Conservation (phyloP, 371 early-diverging fungal species). For the Saksenaea oblongispora region DNA sequence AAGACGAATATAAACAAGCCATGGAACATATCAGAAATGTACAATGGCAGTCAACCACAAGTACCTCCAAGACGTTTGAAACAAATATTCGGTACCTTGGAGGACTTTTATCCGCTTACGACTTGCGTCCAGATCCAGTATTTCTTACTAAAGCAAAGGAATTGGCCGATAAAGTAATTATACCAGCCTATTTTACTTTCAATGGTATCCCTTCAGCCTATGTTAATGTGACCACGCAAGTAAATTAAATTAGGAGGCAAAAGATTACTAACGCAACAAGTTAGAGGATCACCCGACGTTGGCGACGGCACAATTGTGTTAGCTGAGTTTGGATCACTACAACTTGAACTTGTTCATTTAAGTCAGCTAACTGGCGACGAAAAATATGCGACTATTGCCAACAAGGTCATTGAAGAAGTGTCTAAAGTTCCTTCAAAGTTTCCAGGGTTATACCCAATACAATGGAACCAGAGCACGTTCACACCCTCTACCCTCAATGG, state of each 20-base stretch:
- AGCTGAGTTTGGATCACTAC: slow-evolving; percentile 87
- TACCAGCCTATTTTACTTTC: slow-evolving; percentile 52
- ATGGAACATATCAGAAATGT: slow-evolving; percentile 58
- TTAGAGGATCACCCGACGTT: slow-evolving; percentile 12
- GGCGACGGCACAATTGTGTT: slow-evolving; percentile 50
- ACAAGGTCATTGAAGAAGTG: slow-evolving; percentile 62
- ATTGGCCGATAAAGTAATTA: slow-evolving; percentile 37
- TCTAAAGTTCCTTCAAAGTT: slow-evolving; percentile 43
- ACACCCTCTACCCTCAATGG: slow-evolving; percentile 34
- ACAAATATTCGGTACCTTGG: slow-evolving; percentile 78
- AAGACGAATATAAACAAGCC: slow-evolving; percentile 72
- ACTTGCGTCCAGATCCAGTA: slow-evolving; percentile 56
- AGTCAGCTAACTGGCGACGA: slow-evolving; percentile 74
- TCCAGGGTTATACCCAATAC: slow-evolving; percentile 80
- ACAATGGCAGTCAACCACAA: slow-evolving; percentile 23
- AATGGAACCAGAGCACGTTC: slow-evolving; percentile 33
- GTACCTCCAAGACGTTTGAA: slow-evolving; percentile 64
- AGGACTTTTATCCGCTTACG: slow-evolving; percentile 63
- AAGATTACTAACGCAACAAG: slow-evolving; percentile 13
- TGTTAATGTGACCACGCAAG: slow-evolving; percentile 57
- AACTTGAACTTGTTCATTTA: slow-evolving; percentile 87
- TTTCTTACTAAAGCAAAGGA: slow-evolving; percentile 50
- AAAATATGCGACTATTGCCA: slow-evolving; percentile 65
- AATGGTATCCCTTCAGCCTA: slow-evolving; percentile 78
- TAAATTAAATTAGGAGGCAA: background rate